These are phyloP conservation scores for Coemansia sp. DNA, from an alignment of 192 early-diverging fungal species.

Conservation along the genomic window DNA sequence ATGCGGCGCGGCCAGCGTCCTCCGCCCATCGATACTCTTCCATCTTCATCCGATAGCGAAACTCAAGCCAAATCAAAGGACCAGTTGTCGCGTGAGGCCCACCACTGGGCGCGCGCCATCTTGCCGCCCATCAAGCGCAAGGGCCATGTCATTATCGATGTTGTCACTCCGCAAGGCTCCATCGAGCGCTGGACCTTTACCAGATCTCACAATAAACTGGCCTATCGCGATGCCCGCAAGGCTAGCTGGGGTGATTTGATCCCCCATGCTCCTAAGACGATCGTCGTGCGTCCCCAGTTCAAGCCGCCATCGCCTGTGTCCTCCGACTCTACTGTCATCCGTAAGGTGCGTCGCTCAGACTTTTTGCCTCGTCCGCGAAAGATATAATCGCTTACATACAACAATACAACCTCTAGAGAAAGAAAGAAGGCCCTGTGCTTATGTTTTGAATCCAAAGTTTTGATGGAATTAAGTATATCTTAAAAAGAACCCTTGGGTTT, in stretches of 20 bases:
- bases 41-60: too few species aligned
- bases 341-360: not conserved
- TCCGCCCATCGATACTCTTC: too few species aligned
- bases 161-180: slow-evolving; percentile 56
- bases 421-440: too few species aligned
- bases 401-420: too few species aligned
- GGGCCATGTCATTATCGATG: slow-evolving; percentile 73
- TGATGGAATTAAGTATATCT: too few species aligned
- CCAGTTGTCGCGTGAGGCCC: slow-evolving; percentile 46
- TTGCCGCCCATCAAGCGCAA: slow-evolving; percentile 76
- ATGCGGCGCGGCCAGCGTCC: slow-evolving; percentile 66
- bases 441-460: too few species aligned
- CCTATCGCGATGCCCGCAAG: slow-evolving; percentile 75
- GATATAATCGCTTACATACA: too few species aligned
- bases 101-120: slow-evolving; percentile 70
- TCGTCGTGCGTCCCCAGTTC: slow-evolving; percentile 15
- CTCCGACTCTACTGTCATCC: not conserved
- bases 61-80: slow-evolving; percentile 9
- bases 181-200: slow-evolving; percentile 71
- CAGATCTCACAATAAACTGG: slow-evolving; percentile 67
- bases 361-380: not conserved
- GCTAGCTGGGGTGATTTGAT: slow-evolving; percentile 82
- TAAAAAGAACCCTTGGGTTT: too few species aligned
- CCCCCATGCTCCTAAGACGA: slow-evolving; percentile 65
- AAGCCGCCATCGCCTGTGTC: slow-evolving; percentile 1